These are phyloP conservation scores for Cicer yamashitae DNA, from an alignment of 306 rosid genomes.

Conservation along the genomic window DNA sequence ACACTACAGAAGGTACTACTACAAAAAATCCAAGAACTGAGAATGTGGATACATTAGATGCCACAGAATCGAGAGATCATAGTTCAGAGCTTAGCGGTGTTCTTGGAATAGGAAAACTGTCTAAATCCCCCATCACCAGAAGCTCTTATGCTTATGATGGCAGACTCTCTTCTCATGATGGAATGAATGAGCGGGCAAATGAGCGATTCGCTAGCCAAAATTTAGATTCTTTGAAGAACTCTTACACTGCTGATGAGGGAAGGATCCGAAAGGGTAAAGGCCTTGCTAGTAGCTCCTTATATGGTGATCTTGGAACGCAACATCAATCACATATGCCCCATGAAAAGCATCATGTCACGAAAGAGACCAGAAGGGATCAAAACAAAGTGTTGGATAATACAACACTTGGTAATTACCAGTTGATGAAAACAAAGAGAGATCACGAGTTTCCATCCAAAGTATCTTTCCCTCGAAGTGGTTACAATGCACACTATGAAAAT, in stretches of 20 bases:
- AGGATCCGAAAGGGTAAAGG: slow-evolving; percentile 54
- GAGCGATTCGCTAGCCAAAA: not conserved
- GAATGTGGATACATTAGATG: slow-evolving; percentile 41
- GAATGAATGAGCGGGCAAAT: slow-evolving; percentile 45
- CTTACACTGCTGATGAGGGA: slow-evolving; percentile 50
- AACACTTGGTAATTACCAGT: slow-evolving; percentile 45
- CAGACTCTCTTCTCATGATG: slow-evolving; percentile 68
- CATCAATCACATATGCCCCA: slow-evolving; percentile 46
- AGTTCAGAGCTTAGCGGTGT: slow-evolving; percentile 53
- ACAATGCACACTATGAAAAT: slow-evolving; percentile 51
- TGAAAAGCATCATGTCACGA: slow-evolving; percentile 53
- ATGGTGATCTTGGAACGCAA: slow-evolving; percentile 46
- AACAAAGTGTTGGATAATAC: slow-evolving; percentile 53
- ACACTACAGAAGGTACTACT: slow-evolving; percentile 44
- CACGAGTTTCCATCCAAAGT: slow-evolving; percentile 51
- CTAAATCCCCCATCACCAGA: slow-evolving; percentile 52
- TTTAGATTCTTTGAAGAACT: slow-evolving; percentile 34
- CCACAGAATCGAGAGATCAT: slow-evolving; percentile 44
- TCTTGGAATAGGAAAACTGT: slow-evolving; percentile 46
- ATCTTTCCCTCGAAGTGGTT: slow-evolving; percentile 47
- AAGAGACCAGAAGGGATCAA: slow-evolving; percentile 48
- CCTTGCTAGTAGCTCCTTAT: slow-evolving; percentile 35
- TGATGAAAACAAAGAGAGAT: slow-evolving; percentile 54
- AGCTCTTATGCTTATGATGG: slow-evolving; percentile 62
- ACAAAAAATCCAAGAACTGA: slow-evolving; percentile 50